Conservation (phyloP, 2,329 filamentous ascomycete species). For the Cadophora gregata region DNA sequence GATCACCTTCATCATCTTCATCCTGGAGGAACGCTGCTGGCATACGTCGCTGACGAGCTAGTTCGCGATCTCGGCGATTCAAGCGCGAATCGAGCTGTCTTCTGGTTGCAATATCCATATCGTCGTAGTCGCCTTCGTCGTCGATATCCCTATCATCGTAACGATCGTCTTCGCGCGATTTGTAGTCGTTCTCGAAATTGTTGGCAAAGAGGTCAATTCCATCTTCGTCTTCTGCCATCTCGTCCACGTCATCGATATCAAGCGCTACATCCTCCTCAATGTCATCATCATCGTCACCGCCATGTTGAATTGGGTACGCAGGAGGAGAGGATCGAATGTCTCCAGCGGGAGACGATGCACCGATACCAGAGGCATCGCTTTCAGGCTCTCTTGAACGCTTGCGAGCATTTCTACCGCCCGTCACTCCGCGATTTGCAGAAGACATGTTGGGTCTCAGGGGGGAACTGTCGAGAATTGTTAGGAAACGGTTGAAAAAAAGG, state of each 20-base stretch:
- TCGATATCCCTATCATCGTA: slow-evolving; percentile 79
- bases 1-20: slow-evolving; percentile 80
- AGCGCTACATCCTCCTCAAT: slow-evolving; percentile 75
- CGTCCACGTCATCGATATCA: slow-evolving; percentile 78
- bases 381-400: slow-evolving; percentile 72
- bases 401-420: slow-evolving; percentile 54
- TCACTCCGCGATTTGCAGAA: slow-evolving; percentile 79
- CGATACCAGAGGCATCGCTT: slow-evolving; percentile 60
- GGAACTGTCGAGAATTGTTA: slow-evolving; percentile 63
- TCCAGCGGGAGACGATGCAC: slow-evolving; percentile 58
- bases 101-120: slow-evolving; percentile 69
- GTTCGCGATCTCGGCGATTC: slow-evolving; percentile 75
- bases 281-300: slow-evolving; percentile 72
- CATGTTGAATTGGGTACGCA: slow-evolving; percentile 66
- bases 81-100: slow-evolving; percentile 75
- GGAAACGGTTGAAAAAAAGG: slow-evolving; percentile 33
- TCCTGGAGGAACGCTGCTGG: slow-evolving; percentile 77
- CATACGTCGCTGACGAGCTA: slow-evolving; percentile 69
- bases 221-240: slow-evolving; percentile 81
- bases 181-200: slow-evolving; percentile 75
- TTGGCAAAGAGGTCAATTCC: slow-evolving; percentile 80
- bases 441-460: slow-evolving; percentile 81
- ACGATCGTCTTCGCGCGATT: slow-evolving; percentile 67
- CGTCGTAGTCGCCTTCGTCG: slow-evolving; percentile 77
- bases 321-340: slow-evolving; percentile 69